phyloP scores from a whole-genome alignment of 1,139 yeast genomes.

The Kurtzmaniella quercitrusa region DNA sequence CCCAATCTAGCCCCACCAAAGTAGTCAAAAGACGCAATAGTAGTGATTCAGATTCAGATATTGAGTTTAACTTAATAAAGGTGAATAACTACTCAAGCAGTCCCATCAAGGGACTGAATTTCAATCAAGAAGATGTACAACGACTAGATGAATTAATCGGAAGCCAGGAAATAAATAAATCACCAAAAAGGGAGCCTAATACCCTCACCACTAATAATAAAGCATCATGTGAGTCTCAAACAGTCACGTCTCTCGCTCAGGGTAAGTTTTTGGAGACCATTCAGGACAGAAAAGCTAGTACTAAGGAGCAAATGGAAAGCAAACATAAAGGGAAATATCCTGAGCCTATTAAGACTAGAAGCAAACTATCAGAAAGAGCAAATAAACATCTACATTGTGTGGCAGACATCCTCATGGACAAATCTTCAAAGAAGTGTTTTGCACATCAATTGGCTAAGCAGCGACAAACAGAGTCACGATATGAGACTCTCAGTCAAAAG shows the following conservation, averaged over 20 bases:
- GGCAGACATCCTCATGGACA: constrained; percentile 42
- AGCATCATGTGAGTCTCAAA: neutral
- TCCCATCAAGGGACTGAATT: constrained; percentile 7
- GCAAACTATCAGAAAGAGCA: constrained; percentile 20
- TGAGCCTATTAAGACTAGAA: constrained; percentile 21
- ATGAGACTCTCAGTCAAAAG: constrained; percentile 41
- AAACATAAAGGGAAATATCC: constrained; percentile 26
- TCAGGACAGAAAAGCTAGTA: constrained; percentile 1
- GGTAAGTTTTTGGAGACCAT: constrained; percentile 7
- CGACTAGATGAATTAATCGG: constrained; percentile 2
- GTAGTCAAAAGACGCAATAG: neutral
- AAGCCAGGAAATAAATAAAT: too few species aligned
- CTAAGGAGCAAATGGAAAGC: constrained; percentile 7
- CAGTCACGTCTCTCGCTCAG: neutral
- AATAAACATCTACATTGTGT: constrained; percentile 29
- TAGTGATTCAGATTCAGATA: constrained; percentile 7
- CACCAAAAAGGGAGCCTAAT: neutral
- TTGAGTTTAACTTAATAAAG: constrained; percentile 9
- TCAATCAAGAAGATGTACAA: constrained; percentile 3
- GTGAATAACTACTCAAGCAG: constrained; percentile 10
- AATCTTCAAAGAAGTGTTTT: constrained; percentile 25
- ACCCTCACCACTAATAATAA: neutral
- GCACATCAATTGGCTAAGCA: constrained; percentile 48
- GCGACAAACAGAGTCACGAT: constrained; percentile 31
- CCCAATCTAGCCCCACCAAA: neutral